Evolutionary conservation across 2,329 filamentous ascomycete species (phyloP).

Genomic region (Cladosporium cucumerinum): DNA sequence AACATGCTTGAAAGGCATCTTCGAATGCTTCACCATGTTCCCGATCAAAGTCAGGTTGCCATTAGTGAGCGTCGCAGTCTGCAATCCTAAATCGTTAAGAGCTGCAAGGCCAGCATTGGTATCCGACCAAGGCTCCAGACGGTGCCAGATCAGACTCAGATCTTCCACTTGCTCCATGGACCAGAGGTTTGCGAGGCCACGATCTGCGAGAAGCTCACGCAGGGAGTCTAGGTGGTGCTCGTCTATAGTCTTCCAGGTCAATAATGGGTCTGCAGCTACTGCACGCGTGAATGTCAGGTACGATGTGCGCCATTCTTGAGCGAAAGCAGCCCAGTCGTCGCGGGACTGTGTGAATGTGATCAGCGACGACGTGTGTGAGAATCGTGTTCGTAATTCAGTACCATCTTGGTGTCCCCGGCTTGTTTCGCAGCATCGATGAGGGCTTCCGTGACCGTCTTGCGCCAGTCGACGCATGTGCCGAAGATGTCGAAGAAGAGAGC

Average conservation of each 20-base stretch:
- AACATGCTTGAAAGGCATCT: conserved; percentile 60
- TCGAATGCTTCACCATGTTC: conserved; percentile 59
- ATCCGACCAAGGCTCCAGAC: conserved; percentile 67
- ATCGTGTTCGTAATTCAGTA: background rate
- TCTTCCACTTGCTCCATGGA: conserved; percentile 37
- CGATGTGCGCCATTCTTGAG: conserved; percentile 67
- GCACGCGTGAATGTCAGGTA: conserved; percentile 48
- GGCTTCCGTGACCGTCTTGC: conserved; percentile 59
- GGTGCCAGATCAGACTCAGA: conserved; percentile 66
- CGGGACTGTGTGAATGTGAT: conserved; percentile 33
- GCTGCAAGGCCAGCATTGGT: conserved; percentile 53
- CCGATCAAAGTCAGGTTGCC: conserved; percentile 65
- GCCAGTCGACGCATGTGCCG: conserved; percentile 79
- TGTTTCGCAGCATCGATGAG: conserved; percentile 51
- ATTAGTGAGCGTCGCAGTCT: conserved; percentile 69
- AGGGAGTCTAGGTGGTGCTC: conserved; percentile 66
- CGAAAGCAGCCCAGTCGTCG: conserved; percentile 62
- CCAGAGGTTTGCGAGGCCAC: conserved; percentile 53
- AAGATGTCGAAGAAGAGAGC: conserved; percentile 74
- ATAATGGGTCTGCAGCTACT: conserved; percentile 46
- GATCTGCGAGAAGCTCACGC: conserved; percentile 53
- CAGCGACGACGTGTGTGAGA: background rate
- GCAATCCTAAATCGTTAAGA: conserved; percentile 45
- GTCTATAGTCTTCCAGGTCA: conserved; percentile 66
- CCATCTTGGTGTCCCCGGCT: conserved; percentile 7